Conservation (phyloP, 1,284 basidiomycete genomes). For the Anthracocystis panici-leucophaei region DNA sequence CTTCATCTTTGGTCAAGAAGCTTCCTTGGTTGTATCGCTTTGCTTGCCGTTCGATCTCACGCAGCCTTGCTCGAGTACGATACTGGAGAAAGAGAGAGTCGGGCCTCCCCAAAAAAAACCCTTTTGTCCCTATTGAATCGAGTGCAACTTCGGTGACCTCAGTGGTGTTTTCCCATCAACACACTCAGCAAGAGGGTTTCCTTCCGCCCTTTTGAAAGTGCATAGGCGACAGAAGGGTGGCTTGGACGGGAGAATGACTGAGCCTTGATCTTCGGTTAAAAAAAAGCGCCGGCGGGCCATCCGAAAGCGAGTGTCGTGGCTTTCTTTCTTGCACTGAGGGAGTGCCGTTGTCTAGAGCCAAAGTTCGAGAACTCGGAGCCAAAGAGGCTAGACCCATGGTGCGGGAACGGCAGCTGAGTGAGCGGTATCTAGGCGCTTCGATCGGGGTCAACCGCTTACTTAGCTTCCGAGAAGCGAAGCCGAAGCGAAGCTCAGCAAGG, state of each 20-base stretch:
- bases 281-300: neutral
- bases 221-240: neutral
- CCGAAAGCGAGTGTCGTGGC: constrained; percentile 4
- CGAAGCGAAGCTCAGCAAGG: too few relatives aligned
- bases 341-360: neutral
- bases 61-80: too few relatives aligned
- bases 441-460: neutral
- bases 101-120: too few relatives aligned
- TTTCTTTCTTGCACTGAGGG: neutral
- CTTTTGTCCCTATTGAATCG: neutral
- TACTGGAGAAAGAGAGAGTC: too few relatives aligned
- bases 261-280: neutral
- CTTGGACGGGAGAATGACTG: neutral
- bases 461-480: neutral
- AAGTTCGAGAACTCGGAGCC: neutral
- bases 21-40: too few relatives aligned
- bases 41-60: too few relatives aligned
- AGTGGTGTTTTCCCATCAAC: neutral
- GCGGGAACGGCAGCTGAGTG: neutral
- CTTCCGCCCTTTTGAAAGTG: neutral
- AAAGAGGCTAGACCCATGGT: neutral
- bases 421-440: constrained; percentile 7
- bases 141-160: neutral
- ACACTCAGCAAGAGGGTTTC: neutral
- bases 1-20: too few relatives aligned